Evolutionary conservation across 192 early-diverging fungal species (phyloP).

Genomic region (Coemansia reversa): DNA sequence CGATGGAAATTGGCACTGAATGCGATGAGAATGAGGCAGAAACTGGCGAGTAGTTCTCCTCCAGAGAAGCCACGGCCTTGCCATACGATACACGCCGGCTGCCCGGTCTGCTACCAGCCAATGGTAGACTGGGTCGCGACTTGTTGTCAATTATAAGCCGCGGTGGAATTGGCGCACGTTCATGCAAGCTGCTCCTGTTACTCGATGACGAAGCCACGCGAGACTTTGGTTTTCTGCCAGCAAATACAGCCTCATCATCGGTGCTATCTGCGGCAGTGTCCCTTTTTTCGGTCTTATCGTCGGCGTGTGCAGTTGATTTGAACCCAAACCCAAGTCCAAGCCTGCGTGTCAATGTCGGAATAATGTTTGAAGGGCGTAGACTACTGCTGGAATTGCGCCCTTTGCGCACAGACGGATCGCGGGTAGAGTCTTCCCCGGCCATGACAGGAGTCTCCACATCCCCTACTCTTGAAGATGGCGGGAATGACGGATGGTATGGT

Average conservation of each 20-base stretch:
- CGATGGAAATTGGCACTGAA: slow-evolving; percentile 24
- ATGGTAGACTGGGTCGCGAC: not conserved
- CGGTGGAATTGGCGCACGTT: slow-evolving; percentile 33
- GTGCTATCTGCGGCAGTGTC: slow-evolving; percentile 7
- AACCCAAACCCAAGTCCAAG: slow-evolving; percentile 49
- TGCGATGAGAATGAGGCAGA: slow-evolving; percentile 3
- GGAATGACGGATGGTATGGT: not conserved
- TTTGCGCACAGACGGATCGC: not conserved
- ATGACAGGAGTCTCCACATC: not conserved
- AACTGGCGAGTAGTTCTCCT: not conserved
- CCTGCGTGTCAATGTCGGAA: slow-evolving; percentile 44
- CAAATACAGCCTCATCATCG: slow-evolving; percentile 13
- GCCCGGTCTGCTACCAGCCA: not conserved
- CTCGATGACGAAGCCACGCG: slow-evolving; percentile 11
- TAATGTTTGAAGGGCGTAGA: slow-evolving; percentile 41
- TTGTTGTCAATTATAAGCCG: slow-evolving; percentile 28
- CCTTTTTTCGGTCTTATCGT: slow-evolving; percentile 1
- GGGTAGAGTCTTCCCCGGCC: not conserved
- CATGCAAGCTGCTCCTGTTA: slow-evolving; percentile 1
- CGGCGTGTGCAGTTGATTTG: slow-evolving; percentile 15
- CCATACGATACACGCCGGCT: slow-evolving; percentile 5
- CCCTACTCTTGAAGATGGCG: not conserved
- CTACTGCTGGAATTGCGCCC: slow-evolving; percentile 30
- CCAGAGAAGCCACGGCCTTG: not conserved
- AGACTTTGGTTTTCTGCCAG: not conserved